Conservation (phyloP, 2,329 filamentous ascomycete species). For the Lecanicillium sp. region DNA sequence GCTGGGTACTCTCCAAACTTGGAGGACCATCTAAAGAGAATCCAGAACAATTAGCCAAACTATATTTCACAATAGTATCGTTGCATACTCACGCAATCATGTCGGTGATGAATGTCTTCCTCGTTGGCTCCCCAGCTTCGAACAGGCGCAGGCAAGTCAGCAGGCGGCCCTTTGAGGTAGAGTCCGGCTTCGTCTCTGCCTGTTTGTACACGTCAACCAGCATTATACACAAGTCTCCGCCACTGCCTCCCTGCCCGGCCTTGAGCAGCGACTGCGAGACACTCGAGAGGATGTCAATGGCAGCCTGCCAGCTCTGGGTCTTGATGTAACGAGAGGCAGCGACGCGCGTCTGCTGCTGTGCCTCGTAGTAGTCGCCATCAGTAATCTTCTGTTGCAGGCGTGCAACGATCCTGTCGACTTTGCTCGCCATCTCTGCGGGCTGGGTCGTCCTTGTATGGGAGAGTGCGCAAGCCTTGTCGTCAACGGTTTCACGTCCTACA, state of each 20-base stretch:
- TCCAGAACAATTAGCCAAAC: too few relatives aligned
- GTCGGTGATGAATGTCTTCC: constrained; percentile 87
- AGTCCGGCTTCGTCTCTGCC: constrained; percentile 69
- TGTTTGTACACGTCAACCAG: constrained; percentile 88
- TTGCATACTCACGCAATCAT: constrained; percentile 59
- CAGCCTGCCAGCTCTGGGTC: constrained; percentile 72
- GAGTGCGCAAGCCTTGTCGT: too few relatives aligned
- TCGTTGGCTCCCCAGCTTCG: constrained; percentile 72
- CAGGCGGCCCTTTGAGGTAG: constrained; percentile 65
- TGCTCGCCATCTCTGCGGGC: constrained; percentile 25
- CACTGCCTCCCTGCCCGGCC: constrained; percentile 88
- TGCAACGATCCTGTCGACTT: constrained; percentile 43
- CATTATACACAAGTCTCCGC: constrained; percentile 81
- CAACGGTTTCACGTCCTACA: too few relatives aligned
- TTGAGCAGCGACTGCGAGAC: constrained; percentile 81
- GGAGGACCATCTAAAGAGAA: constrained; percentile 61
- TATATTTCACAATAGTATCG: too few relatives aligned
- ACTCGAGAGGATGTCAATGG: constrained; percentile 77
- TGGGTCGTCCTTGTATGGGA: too few relatives aligned
- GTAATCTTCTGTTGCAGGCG: constrained; percentile 78
- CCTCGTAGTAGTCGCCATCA: constrained; percentile 94
- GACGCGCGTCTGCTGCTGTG: constrained; percentile 94
- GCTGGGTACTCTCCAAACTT: constrained; percentile 82
- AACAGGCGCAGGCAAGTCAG: constrained; percentile 77
- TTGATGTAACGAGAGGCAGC: constrained; percentile 93